Percentiles rank a stretch among this genome's conserved stretches.
These are phyloP conservation scores for Paecilomyces formosus DNA, from an alignment of 2,329 filamentous ascomycete species.

Conservation along the genomic window DNA sequence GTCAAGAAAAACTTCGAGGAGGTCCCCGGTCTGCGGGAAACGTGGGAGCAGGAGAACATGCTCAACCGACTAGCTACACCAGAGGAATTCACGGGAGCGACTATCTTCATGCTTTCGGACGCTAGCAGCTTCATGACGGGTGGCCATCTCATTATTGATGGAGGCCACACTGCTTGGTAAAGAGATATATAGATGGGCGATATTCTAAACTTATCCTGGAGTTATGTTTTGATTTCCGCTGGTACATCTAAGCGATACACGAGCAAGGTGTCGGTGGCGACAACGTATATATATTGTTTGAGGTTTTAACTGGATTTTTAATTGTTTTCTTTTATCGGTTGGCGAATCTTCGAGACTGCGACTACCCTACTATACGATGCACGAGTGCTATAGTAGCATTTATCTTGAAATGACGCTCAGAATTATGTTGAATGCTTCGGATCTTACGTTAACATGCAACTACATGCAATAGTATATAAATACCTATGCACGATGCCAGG, in stretches of 20 bases:
- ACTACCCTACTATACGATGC: too few species aligned
- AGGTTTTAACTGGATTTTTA: neutral
- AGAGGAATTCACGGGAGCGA: slow-evolving; percentile 57
- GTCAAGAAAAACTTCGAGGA: slow-evolving; percentile 69
- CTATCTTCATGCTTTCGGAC: slow-evolving; percentile 60
- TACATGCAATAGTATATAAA: too few species aligned
- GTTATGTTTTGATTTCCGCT: neutral
- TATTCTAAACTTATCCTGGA: neutral
- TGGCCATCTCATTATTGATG: slow-evolving; percentile 62
- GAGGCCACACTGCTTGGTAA: slow-evolving; percentile 53
- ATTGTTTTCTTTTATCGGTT: neutral
- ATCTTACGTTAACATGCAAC: too few species aligned
- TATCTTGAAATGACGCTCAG: too few species aligned
- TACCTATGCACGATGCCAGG: too few species aligned
- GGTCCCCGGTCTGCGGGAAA: slow-evolving; percentile 53
- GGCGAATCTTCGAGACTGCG: too few species aligned
- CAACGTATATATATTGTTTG: neutral
- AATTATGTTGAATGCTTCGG: too few species aligned
- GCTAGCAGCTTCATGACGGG: slow-evolving; percentile 66
- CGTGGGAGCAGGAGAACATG: slow-evolving; percentile 43
- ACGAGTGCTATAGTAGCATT: too few species aligned
- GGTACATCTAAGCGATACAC: neutral
- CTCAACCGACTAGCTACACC: slow-evolving; percentile 48
- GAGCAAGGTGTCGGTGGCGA: neutral
- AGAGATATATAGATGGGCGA: neutral